A percentile compares a stretch with the other conserved stretches of the same genome.
These are phyloP conservation scores for Sporisorium reilianum DNA, from an alignment of 1,284 basidiomycete genomes.

Conservation along the genomic window DNA sequence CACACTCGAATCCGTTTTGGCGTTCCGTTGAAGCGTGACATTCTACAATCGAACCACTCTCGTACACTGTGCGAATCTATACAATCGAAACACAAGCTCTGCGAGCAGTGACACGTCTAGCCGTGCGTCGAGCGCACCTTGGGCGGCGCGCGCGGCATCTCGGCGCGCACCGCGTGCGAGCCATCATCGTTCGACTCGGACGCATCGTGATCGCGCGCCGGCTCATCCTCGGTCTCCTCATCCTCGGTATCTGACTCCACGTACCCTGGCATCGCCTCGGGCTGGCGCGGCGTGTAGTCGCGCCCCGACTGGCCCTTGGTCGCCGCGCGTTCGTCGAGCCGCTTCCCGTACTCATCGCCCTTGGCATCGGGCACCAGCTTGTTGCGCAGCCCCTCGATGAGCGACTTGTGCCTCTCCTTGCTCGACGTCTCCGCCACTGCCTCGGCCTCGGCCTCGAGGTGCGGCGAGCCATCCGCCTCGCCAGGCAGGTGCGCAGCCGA, in stretches of 20 bases:
- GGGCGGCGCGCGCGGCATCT: not conserved
- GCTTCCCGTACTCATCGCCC: conserved; percentile 11
- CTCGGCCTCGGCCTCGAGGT: not conserved
- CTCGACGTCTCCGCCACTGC: not conserved
- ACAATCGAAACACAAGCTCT: no score
- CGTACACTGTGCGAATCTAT: not conserved
- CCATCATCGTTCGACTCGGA: not conserved
- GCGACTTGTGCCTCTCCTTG: conserved; percentile 9
- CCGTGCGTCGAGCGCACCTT: conserved; percentile 5
- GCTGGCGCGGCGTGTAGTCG: conserved; percentile 33
- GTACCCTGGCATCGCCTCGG: conserved; percentile 7
- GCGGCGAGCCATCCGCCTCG: not conserved
- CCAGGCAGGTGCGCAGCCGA: not conserved
- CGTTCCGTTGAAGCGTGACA: no score
- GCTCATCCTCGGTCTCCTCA: not conserved
- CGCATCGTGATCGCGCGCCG: not conserved
- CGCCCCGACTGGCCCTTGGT: conserved; percentile 39
- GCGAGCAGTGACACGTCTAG: no score
- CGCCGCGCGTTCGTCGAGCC: conserved; percentile 33
- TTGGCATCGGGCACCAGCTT: conserved; percentile 34
- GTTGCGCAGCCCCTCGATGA: conserved; percentile 30
- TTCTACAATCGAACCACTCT: no score
- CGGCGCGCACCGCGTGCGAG: not conserved
- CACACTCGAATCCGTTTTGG: no score
- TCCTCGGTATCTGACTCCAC: conserved; percentile 33